A percentile compares a stretch with the other conserved stretches of the same genome.
Evolutionary conservation across 2,329 filamentous ascomycete species (phyloP).

Genomic region (Colletotrichum trifolii): DNA sequence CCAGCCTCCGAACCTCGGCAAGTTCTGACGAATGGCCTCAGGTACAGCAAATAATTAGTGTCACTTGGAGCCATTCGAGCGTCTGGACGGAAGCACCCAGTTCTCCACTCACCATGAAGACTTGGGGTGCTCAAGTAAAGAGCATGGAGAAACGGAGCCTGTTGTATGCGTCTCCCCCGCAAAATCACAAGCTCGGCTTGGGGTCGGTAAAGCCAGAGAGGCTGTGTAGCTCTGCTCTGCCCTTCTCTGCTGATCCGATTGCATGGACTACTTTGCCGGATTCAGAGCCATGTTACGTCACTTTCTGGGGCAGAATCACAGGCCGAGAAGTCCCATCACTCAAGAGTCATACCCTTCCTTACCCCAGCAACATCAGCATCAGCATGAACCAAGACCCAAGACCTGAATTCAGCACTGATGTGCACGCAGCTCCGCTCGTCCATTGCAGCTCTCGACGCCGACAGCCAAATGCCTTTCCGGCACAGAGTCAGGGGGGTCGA

Average conservation of each 20-base stretch:
- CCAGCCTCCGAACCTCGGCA: conserved; percentile 36
- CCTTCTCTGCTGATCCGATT: conserved; percentile 2
- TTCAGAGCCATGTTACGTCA: conserved; percentile 15
- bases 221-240: conserved; percentile 10
- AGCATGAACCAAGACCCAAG: conserved; percentile 1
- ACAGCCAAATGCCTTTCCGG: neutral
- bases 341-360: neutral
- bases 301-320: conserved; percentile 23
- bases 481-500: neutral
- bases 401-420: conserved; percentile 17
- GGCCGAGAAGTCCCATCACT: conserved; percentile 9
- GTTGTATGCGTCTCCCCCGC: conserved; percentile 51
- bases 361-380: too few species aligned
- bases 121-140: too few species aligned
- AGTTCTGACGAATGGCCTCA: conserved; percentile 27
- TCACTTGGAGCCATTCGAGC: conserved; percentile 12
- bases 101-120: neutral
- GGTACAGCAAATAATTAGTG: too few species aligned
- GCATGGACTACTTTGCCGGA: conserved; percentile 11
- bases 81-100: conserved; percentile 26
- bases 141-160: neutral
- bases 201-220: conserved; percentile 55
- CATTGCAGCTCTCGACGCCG: conserved; percentile 14
- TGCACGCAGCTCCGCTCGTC: conserved; percentile 26
- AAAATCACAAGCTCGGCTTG: conserved; percentile 69